These are phyloP conservation scores for Fomitopsis palustris DNA, from an alignment of 1,284 basidiomycete species.

Conservation along the genomic window DNA sequence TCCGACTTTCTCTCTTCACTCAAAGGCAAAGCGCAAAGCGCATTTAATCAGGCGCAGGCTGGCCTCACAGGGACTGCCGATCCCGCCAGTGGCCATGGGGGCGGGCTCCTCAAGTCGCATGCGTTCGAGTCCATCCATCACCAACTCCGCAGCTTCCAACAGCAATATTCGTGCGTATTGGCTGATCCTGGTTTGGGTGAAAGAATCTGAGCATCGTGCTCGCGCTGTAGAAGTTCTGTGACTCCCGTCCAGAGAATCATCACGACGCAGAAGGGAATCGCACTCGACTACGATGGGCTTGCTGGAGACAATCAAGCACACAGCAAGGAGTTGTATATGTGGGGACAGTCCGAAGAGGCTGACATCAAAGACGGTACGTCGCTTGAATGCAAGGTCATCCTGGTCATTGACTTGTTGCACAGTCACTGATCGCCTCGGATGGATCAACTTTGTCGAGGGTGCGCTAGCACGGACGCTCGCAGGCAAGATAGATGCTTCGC, in stretches of 20 bases:
- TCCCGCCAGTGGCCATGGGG: slow-evolving; percentile 12
- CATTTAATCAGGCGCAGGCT: slow-evolving; percentile 42
- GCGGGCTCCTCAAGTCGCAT: slow-evolving; percentile 30
- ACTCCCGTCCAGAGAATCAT: slow-evolving; percentile 70
- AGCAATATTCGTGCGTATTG: slow-evolving; percentile 64
- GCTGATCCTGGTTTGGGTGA: neutral
- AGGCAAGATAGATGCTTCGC: slow-evolving; percentile 55
- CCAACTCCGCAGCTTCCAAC: slow-evolving; percentile 66
- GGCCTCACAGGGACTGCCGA: slow-evolving; percentile 35
- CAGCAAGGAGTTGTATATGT: slow-evolving; percentile 78
- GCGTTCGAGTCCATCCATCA: slow-evolving; percentile 64
- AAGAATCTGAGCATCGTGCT: neutral
- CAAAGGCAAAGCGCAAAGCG: slow-evolving; percentile 71
- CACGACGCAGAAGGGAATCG: slow-evolving; percentile 70
- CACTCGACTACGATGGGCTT: slow-evolving; percentile 65
- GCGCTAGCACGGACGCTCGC: slow-evolving; percentile 59
- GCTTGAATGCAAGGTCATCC: neutral
- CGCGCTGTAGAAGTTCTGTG: slow-evolving; percentile 39
- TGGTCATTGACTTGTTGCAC: slow-evolving; percentile 6
- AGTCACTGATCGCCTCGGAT: slow-evolving; percentile 78
- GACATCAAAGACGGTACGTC: slow-evolving; percentile 74
- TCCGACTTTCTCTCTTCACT: slow-evolving; percentile 60
- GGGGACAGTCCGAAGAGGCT: slow-evolving; percentile 66
- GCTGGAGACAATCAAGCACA: slow-evolving; percentile 62
- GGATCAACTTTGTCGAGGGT: slow-evolving; percentile 72